These are phyloP conservation scores for Phytophthora citricola DNA, from an alignment of 352 stramenopile species.

Conservation along the genomic window DNA sequence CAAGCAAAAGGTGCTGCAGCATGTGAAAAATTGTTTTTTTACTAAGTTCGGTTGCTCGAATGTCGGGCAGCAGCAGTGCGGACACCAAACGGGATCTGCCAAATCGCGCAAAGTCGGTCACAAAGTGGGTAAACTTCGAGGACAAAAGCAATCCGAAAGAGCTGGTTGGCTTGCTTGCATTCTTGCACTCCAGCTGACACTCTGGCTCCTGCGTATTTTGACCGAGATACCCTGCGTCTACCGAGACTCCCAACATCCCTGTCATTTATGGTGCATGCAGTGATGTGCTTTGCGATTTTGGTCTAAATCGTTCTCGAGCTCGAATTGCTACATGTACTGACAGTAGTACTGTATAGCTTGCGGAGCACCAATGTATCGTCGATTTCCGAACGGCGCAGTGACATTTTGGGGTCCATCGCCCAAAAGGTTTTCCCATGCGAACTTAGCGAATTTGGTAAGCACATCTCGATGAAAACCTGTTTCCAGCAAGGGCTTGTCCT, in stretches of 20 bases:
- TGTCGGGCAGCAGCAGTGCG: conserved; percentile 25
- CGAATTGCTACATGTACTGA: too few relatives aligned
- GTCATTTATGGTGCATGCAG: too few relatives aligned
- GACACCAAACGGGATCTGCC: conserved; percentile 33
- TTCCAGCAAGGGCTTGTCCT: conserved; percentile 32
- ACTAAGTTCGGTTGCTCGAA: conserved; percentile 37
- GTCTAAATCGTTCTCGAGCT: too few relatives aligned
- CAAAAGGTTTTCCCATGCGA: conserved; percentile 1
- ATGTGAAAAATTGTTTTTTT: conserved; percentile 7
- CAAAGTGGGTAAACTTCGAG: conserved; percentile 8
- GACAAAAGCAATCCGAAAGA: not conserved
- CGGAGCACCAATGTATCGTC: too few relatives aligned
- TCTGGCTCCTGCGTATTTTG: conserved; percentile 3
- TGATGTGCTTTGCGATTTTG: too few relatives aligned
- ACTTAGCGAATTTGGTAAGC: conserved; percentile 14
- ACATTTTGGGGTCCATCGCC: too few relatives aligned
- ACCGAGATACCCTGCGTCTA: conserved; percentile 10
- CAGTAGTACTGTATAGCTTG: too few relatives aligned
- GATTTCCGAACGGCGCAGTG: too few relatives aligned
- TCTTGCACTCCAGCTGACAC: conserved; percentile 13
- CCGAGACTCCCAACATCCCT: conserved; percentile 2
- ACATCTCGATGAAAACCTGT: conserved; percentile 30
- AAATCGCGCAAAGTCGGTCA: conserved; percentile 25
- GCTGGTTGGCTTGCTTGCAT: conserved; percentile 5
- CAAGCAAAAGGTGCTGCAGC: conserved; percentile 1